Conservation (phyloP, 2,329 filamentous ascomycete genomes). For the Juglanconis juglandina region DNA sequence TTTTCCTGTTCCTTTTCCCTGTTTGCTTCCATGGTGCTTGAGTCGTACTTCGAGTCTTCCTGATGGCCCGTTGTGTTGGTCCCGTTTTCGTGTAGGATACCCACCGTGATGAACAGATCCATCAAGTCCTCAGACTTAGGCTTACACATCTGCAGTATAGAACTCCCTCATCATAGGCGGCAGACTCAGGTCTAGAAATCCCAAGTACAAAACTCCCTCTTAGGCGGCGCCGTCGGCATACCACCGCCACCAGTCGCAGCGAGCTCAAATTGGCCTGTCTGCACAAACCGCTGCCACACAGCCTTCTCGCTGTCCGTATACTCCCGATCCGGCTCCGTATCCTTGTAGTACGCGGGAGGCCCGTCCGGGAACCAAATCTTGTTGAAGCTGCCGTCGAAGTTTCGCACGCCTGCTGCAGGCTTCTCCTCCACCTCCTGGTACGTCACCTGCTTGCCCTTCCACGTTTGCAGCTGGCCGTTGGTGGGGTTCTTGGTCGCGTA, state of each 20-base stretch:
- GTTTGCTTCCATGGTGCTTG: too few relatives aligned
- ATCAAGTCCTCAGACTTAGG: background rate
- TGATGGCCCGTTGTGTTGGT: too few relatives aligned
- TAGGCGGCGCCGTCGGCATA: conserved; percentile 76
- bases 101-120: too few relatives aligned
- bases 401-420: conserved; percentile 41
- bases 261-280: conserved; percentile 65
- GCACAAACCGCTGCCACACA: conserved; percentile 51
- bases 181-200: conserved; percentile 51
- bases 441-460: conserved; percentile 29
- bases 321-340: conserved; percentile 56
- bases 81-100: too few relatives aligned
- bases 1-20: too few relatives aligned
- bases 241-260: conserved; percentile 38
- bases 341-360: conserved; percentile 58
- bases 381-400: conserved; percentile 46
- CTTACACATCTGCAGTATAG: too few relatives aligned
- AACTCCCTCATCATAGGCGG: background rate
- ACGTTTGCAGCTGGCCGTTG: conserved; percentile 25
- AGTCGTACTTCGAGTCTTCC: too few relatives aligned
- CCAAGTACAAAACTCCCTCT: conserved; percentile 71
- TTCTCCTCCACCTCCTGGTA: conserved; percentile 35
- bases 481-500: conserved; percentile 26
- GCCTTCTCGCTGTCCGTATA: conserved; percentile 29
- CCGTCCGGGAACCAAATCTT: conserved; percentile 74